phyloP scores from a whole-genome alignment of 2,329 filamentous ascomycete genomes.

The Apiospora malaysiana region DNA sequence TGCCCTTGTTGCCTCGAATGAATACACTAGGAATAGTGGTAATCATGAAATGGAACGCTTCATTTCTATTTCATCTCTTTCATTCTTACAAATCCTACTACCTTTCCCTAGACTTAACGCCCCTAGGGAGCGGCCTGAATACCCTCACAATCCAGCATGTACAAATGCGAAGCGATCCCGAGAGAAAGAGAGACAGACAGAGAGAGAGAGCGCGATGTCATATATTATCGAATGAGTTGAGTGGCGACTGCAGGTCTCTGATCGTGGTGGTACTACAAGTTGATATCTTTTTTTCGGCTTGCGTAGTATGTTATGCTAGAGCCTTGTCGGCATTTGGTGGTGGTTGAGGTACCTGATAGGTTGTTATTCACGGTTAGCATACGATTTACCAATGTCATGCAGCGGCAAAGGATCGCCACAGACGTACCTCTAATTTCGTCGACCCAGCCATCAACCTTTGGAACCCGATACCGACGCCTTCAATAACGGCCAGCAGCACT shows the following conservation, averaged over 20 bases:
- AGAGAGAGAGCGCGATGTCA: not conserved
- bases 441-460: constrained; percentile 91
- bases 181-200: too few species aligned
- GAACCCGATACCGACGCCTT: constrained; percentile 96
- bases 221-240: constrained; percentile 34
- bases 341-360: constrained; percentile 37
- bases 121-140: not conserved
- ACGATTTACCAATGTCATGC: not conserved
- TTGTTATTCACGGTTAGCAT: not conserved
- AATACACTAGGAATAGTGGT: not conserved
- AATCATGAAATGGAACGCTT: not conserved
- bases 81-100: not conserved
- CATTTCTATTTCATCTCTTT: not conserved
- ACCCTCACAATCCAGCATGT: not conserved
- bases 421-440: constrained; percentile 77
- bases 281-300: not conserved
- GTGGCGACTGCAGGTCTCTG: constrained; percentile 30
- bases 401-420: not conserved
- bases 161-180: not conserved
- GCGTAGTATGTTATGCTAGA: constrained; percentile 36
- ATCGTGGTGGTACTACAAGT: constrained; percentile 23
- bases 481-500: constrained; percentile 91
- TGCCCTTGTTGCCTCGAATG: constrained; percentile 4
- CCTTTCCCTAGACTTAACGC: not conserved
- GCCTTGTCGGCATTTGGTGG: constrained; percentile 40